Conservation (phyloP, 2,329 filamentous ascomycete species). For the Mollisiaceae sp. region DNA sequence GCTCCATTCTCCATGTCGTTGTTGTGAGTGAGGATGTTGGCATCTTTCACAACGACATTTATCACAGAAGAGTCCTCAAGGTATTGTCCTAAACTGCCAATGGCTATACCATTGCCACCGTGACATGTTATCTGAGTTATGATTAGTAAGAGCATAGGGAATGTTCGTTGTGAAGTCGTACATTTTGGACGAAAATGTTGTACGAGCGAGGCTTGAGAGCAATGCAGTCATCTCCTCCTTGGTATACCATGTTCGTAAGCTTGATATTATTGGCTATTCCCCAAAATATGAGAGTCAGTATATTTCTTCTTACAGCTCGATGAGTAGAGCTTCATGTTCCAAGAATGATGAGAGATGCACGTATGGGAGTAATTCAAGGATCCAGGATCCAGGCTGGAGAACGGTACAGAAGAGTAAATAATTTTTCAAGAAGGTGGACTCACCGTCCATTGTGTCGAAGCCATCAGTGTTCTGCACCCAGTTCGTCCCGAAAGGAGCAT, state of each 20-base stretch:
- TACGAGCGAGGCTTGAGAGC: conserved; percentile 62
- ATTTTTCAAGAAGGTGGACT: no score
- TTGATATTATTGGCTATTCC: conserved; percentile 48
- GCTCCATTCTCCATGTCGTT: conserved; percentile 53
- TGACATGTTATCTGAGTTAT: conserved; percentile 47
- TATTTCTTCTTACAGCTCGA: no score
- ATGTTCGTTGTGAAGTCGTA: conserved; percentile 25
- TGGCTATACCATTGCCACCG: conserved; percentile 60
- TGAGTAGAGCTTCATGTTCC: no score
- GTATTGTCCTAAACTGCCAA: conserved; percentile 61
- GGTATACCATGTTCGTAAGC: conserved; percentile 56
- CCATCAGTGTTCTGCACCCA: conserved; percentile 65
- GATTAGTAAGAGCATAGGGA: conserved; percentile 5
- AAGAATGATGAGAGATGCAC: no score
- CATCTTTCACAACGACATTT: conserved; percentile 54
- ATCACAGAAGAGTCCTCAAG: conserved; percentile 57
- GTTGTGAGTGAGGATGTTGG: conserved; percentile 51
- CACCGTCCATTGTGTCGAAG: conserved; percentile 59
- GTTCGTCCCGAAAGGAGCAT: conserved; percentile 56
- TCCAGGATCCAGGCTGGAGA: no score
- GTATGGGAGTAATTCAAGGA: no score
- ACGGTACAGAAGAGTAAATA: no score
- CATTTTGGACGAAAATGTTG: conserved; percentile 54
- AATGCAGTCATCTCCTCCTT: conserved; percentile 62
- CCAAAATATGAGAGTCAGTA: no score